A percentile compares a stretch with the other conserved stretches of the same genome.
These are phyloP conservation scores for Metrosideros polymorpha DNA, from an alignment of 441 rosid genomes.

Conservation along the genomic window DNA sequence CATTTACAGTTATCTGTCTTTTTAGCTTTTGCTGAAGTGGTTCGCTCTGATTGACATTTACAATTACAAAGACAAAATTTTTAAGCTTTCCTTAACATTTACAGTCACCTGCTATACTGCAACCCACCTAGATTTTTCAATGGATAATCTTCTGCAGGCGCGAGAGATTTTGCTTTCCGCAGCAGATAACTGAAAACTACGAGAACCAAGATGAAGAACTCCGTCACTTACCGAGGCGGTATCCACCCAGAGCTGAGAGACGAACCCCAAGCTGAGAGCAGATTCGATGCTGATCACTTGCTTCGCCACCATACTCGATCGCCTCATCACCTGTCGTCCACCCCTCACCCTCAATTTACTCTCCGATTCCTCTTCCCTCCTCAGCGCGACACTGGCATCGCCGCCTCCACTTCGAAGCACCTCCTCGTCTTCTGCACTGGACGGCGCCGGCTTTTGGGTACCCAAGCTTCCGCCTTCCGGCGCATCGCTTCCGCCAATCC, in stretches of 20 bases:
- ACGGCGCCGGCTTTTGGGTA: not conserved
- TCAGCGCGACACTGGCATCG: not conserved
- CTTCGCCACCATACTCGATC: slow-evolving; percentile 73
- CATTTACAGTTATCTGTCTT: not conserved
- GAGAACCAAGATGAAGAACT: not conserved
- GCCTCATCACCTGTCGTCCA: slow-evolving; percentile 35
- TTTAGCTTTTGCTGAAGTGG: not conserved
- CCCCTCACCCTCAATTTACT: slow-evolving; percentile 11
- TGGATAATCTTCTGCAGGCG: not conserved
- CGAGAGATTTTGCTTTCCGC: not conserved
- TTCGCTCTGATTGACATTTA: not conserved
- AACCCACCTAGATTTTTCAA: not conserved
- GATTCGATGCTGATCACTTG: slow-evolving; percentile 70
- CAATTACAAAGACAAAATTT: not conserved
- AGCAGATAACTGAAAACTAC: not conserved
- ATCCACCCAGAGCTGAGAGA: slow-evolving; percentile 88
- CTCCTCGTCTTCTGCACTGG: slow-evolving; percentile 9
- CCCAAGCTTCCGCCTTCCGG: not conserved
- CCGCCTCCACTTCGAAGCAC: slow-evolving; percentile 11
- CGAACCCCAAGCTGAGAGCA: slow-evolving; percentile 66
- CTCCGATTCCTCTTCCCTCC: not conserved
- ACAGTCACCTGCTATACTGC: not conserved
- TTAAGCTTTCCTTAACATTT: not conserved
- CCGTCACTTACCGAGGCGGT: slow-evolving; percentile 38
- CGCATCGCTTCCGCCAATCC: not conserved